Evolutionary conservation across 305 asterid species (phyloP).

Genomic region (Stenogyne calaminthoides): DNA sequence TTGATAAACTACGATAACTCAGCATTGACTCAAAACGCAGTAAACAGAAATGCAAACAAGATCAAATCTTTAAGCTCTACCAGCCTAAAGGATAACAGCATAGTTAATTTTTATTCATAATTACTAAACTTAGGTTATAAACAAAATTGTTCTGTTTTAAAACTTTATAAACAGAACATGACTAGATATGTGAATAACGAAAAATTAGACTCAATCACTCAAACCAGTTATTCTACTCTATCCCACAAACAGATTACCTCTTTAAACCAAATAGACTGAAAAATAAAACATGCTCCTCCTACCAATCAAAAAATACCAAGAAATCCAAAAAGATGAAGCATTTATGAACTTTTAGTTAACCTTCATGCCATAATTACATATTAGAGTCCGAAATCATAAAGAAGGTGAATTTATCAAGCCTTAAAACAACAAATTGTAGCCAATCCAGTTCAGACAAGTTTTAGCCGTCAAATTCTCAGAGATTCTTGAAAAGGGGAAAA

Average conservation of each 20-base stretch:
- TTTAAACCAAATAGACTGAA: neutral
- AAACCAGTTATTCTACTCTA: slow-evolving; percentile 13
- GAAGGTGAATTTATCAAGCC: neutral
- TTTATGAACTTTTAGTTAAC: neutral
- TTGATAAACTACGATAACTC: neutral
- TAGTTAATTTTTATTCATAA: neutral
- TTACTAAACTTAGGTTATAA: neutral
- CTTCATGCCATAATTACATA: slow-evolving; percentile 18
- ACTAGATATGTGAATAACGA: slow-evolving; percentile 4
- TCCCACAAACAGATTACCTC: neutral
- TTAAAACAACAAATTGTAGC: slow-evolving; percentile 10
- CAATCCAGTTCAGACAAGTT: too few relatives aligned
- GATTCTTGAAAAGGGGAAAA: neutral
- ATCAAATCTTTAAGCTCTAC: slow-evolving; percentile 9
- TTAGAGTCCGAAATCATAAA: neutral
- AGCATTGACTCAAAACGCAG: neutral
- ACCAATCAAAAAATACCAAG: slow-evolving; percentile 9
- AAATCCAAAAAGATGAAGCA: slow-evolving; percentile 2
- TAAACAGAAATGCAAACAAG: slow-evolving; percentile 8
- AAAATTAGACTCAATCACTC: slow-evolving; percentile 3
- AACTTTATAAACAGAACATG: slow-evolving; percentile 15
- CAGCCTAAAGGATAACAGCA: neutral
- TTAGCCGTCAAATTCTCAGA: neutral
- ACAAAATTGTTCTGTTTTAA: neutral
- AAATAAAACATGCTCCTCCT: too few relatives aligned